phyloP scores from a whole-genome alignment of 1,139 yeast species.

The Nakaseomyces delphensis region DNA sequence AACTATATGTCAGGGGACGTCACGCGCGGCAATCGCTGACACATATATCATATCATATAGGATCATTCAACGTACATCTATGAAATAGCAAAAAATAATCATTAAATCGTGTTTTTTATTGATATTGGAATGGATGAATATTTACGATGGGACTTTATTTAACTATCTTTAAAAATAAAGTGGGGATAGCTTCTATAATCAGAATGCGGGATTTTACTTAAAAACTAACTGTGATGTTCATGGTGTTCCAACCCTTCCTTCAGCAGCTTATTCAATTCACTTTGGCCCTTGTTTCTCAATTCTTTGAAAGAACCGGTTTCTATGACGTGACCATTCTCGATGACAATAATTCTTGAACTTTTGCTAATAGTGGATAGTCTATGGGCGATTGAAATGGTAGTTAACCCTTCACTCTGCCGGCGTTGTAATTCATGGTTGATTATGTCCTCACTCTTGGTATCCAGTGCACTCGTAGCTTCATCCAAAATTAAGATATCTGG shows the following conservation, averaged over 20 bases:
- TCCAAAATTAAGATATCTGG: conserved; percentile 64
- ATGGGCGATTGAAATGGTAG: conserved; percentile 89
- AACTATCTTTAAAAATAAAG: too few relatives aligned
- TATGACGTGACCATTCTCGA: conserved; percentile 62
- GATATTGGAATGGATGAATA: too few relatives aligned
- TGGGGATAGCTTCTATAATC: background rate
- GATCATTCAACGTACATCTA: too few relatives aligned
- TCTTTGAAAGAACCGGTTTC: conserved; percentile 69
- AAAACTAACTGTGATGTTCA: background rate
- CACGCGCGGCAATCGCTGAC: too few relatives aligned
- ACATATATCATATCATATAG: too few relatives aligned
- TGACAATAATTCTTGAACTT: conserved; percentile 60
- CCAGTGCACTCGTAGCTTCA: conserved; percentile 76
- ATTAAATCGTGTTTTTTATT: too few relatives aligned
- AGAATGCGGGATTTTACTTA: background rate
- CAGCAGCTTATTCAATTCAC: conserved; percentile 40
- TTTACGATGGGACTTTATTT: too few relatives aligned
- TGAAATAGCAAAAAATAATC: too few relatives aligned
- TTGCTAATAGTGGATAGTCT: conserved; percentile 76
- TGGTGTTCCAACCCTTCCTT: conserved; percentile 3
- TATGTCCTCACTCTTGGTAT: conserved; percentile 60
- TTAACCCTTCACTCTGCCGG: conserved; percentile 63
- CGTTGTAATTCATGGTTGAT: conserved; percentile 53
- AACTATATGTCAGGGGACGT: too few relatives aligned
- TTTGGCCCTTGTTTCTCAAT: conserved; percentile 46